phyloP scores from a whole-genome alignment of 257 asterid species.

The Jacaranda copaia region DNA sequence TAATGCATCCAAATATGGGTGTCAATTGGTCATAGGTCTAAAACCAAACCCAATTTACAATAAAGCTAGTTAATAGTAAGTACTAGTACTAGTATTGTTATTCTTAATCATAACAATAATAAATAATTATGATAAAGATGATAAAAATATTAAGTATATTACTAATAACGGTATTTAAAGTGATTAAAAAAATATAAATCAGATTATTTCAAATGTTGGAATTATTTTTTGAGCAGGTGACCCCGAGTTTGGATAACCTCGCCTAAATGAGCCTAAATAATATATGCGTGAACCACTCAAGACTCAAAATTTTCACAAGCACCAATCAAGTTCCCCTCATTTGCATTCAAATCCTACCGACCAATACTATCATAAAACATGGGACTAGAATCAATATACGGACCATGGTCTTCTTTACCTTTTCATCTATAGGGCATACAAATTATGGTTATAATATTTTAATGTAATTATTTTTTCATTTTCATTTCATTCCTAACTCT shows the following conservation, averaged over 20 bases:
- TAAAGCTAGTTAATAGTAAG: too few species aligned
- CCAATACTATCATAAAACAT: conserved; percentile 4
- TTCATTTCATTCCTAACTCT: not conserved
- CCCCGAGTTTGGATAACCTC: conserved; percentile 18
- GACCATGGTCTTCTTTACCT: not conserved
- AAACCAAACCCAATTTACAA: too few species aligned
- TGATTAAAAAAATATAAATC: not conserved
- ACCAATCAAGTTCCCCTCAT: not conserved
- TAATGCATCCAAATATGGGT: too few species aligned
- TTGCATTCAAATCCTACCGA: not conserved
- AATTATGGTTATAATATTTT: conserved; percentile 1
- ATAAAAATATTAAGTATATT: not conserved
- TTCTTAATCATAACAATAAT: too few species aligned
- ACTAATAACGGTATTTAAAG: not conserved
- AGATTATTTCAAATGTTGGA: not conserved
- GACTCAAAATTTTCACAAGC: not conserved
- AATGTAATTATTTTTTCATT: not conserved
- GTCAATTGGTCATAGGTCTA: too few species aligned
- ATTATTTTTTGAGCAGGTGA: not conserved
- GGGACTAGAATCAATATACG: not conserved
- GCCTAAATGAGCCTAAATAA: not conserved
- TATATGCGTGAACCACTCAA: not conserved
- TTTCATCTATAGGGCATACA: not conserved
- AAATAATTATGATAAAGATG: not conserved
- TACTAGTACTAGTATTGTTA: too few species aligned